Base-by-base conservation (phyloP, 257 asterid species). In the Solanum boliviense region DNA sequence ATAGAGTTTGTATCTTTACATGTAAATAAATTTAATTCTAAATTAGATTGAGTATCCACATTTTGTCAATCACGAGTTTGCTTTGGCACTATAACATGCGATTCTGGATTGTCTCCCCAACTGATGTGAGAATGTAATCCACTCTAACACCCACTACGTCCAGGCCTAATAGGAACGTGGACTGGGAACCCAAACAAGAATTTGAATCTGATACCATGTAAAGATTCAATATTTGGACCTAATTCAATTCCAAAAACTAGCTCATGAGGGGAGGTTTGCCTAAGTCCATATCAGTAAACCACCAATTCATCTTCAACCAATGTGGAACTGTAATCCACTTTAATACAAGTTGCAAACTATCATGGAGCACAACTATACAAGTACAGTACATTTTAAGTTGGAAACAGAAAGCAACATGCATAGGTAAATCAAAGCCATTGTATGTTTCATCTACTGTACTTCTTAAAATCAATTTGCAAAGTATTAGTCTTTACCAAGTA, bases 201-300 rank as follows among this genome's bases (percentile, higher is more conserved):
- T 0, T 16, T 46, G 18, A 46, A 46, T 46, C 7, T 0, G 18
- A 46, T 46, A 46, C 18, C 56, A 12, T 46, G 12, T 32, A 32
- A 32, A 32, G 34, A 32, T 3, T 3, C 5, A 0, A 58, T 5
- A 20, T 5, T 58, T 23, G 70, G 5, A 0, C 27, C 3, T 9
- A 8, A 48, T 0, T 58, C 68, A 60, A 60, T 2, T 0, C 6
- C 3, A 56, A 56, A 20, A 56, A 2, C 2, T 18, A 21, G 3
- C 2, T 23, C 1, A 13, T 21, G 1, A 21, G 13, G 0, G 27
- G 29, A 60, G 68, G 1, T 21, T 60, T 60, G 1, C 3, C 0
- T 1, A 60, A 60, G 15, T 9, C 70, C 3, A 60, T 60, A 60
- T 23, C 0, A 23, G 7, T n/a, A 60, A 60, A 60, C 7, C 31